A percentile compares a stretch with the other conserved stretches of the same genome.
These are phyloP conservation scores for Ilyonectria robusta DNA, from an alignment of 2,329 filamentous ascomycete genomes.

Conservation along the genomic window DNA sequence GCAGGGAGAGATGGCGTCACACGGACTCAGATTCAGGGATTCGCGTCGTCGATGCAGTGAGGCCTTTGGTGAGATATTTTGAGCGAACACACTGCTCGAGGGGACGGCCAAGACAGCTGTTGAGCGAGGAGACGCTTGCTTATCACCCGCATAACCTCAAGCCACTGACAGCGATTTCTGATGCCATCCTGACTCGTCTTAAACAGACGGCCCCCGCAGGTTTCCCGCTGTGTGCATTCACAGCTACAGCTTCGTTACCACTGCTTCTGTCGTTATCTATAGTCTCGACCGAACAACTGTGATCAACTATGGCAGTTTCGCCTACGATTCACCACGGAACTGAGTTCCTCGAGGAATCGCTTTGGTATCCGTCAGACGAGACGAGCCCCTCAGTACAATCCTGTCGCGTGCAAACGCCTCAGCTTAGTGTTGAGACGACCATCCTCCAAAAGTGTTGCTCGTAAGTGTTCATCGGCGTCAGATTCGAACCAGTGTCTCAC, in stretches of 20 bases:
- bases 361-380: neutral
- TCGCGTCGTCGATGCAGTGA: neutral
- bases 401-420: neutral
- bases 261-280: neutral
- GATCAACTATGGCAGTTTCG: slow-evolving; percentile 10
- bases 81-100: no score
- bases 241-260: neutral
- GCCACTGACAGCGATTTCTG: neutral
- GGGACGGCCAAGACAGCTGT: no score
- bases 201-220: no score
- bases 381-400: neutral
- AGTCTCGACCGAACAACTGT: slow-evolving; percentile 5
- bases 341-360: neutral
- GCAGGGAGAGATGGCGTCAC: neutral
- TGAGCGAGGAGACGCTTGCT: no score
- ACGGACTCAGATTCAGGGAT: neutral
- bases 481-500: neutral
- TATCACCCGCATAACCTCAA: neutral
- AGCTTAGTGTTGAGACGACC: neutral
- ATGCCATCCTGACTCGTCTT: no score
- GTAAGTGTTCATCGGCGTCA: neutral
- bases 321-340: neutral
- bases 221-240: neutral
- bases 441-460: neutral
- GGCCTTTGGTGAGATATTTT: no score